Base-by-base conservation (phyloP, 257 asterid species). In the Leptodermis oblonga region DNA sequence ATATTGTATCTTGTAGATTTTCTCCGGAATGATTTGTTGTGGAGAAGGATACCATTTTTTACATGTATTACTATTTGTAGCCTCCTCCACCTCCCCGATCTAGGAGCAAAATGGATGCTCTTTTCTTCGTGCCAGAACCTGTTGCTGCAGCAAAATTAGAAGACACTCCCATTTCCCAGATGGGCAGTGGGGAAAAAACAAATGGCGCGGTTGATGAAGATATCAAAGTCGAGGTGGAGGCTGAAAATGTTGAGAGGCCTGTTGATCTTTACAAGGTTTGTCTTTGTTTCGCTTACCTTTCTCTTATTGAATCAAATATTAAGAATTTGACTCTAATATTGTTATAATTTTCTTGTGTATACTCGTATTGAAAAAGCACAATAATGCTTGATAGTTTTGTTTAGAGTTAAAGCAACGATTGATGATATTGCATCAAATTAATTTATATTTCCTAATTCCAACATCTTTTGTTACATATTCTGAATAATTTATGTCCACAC, bases 51-150 rank as follows among this genome's bases (percentile, higher is more conserved):
- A 4, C 6, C n/a, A n/a, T 66, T 20, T 33, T 25, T 49, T 33
- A 49, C 30, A 4, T 37, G 17, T 48, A 34, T 65, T 67, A 36
- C 39, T 42, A 15, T 53, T 61, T 77, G 89, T 87, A 93, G 98
- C 97, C 95, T 60, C 95, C 96, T 52, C 87, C 95, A 71, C 86
- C 96, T 59, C 92, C 97, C 48, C 92, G 96, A 7, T 59, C 70
- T 14, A 88, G 82, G 84, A 90, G 92, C 96, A 93, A 93, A 80
- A 79, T 93, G 92, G 97, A 93, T 77, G 80, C 94, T n/a, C 84
- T 93, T 70, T 71, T 90, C 46, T 82, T 86, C 77, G 78, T 86
- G 90, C 95, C 97, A 11, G 88, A 87, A 72, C 74, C 87, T 69
- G 69, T 72, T 70, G 82, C 68, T 75, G 64, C 86, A 49, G 72